A percentile compares a stretch with the other conserved stretches of the same genome.
Evolutionary conservation across 2,329 filamentous ascomycete genomes (phyloP).

Genomic region (Rhinocladiella mackenziei): DNA sequence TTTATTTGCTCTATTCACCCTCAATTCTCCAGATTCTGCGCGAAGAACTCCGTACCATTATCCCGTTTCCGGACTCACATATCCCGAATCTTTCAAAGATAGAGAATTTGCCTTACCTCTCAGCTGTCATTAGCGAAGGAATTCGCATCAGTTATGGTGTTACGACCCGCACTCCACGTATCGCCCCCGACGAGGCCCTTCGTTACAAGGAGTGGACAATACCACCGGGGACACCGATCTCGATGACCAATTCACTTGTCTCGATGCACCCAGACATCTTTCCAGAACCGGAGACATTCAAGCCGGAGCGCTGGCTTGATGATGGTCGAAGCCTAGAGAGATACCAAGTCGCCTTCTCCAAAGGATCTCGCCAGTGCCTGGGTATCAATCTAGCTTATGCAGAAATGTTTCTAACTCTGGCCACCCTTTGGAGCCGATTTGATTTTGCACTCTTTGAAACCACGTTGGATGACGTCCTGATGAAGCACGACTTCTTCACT

Average conservation of each 20-base stretch:
- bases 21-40: constrained; percentile 9
- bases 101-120: constrained; percentile 32
- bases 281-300: constrained; percentile 30
- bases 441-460: constrained; percentile 35
- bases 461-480: constrained; percentile 32
- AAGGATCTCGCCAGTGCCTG: constrained; percentile 44
- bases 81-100: constrained; percentile 19
- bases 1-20: constrained; percentile 7
- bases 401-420: constrained; percentile 34
- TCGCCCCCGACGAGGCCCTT: constrained; percentile 11
- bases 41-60: constrained; percentile 17
- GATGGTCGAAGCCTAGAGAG: constrained; percentile 28
- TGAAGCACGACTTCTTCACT: constrained; percentile 31
- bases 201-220: constrained; percentile 33
- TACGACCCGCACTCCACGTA: background rate
- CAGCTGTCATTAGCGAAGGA: constrained; percentile 1
- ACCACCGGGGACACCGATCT: constrained; percentile 32
- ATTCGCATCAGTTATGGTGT: constrained; percentile 4
- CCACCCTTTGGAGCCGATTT: constrained; percentile 32
- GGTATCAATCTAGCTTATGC: constrained; percentile 35
- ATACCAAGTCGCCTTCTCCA: constrained; percentile 39
- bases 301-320: constrained; percentile 33
- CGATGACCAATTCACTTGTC: constrained; percentile 27
- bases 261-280: constrained; percentile 32
- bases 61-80: constrained; percentile 6